Percentiles rank a stretch among this genome's conserved stretches.
These are phyloP conservation scores for Penicillium concentricum DNA, from an alignment of 2,329 filamentous ascomycete genomes.

Conservation along the genomic window DNA sequence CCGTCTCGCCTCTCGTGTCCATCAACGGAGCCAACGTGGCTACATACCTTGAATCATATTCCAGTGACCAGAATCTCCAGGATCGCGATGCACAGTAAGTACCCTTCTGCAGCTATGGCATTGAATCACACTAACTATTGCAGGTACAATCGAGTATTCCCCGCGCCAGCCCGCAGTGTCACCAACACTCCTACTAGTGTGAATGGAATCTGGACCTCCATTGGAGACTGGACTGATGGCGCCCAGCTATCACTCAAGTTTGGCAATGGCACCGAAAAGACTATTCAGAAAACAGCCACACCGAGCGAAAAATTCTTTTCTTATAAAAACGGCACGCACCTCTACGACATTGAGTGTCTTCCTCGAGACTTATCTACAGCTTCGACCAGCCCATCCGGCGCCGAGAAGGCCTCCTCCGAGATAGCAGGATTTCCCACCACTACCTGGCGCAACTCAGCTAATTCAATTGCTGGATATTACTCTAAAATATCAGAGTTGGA, in stretches of 20 bases:
- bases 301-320: slow-evolving; percentile 21
- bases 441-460: slow-evolving; percentile 17
- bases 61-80: slow-evolving; percentile 51
- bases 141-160: slow-evolving; percentile 27
- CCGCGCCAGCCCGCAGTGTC: slow-evolving; percentile 20
- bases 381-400: slow-evolving; percentile 9
- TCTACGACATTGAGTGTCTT: slow-evolving; percentile 22
- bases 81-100: slow-evolving; percentile 57
- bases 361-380: slow-evolving; percentile 14
- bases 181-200: slow-evolving; percentile 15
- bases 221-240: slow-evolving; percentile 22
- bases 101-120: neutral
- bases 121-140: slow-evolving; percentile 2
- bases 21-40: slow-evolving; percentile 60
- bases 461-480: slow-evolving; percentile 48
- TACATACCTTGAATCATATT: slow-evolving; percentile 45
- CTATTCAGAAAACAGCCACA: slow-evolving; percentile 16
- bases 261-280: slow-evolving; percentile 20
- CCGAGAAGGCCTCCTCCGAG: slow-evolving; percentile 22
- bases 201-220: slow-evolving; percentile 22
- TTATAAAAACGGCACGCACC: slow-evolving; percentile 20
- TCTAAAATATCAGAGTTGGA: slow-evolving; percentile 41
- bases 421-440: slow-evolving; percentile 19
- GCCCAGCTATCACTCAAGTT: slow-evolving; percentile 18
- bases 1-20: slow-evolving; percentile 50